Evolutionary conservation across 495 filamentous ascomycete genomes (phyloP), one percentile per base, ranked within the genome.

Genomic region (Podospora conica): DNA sequence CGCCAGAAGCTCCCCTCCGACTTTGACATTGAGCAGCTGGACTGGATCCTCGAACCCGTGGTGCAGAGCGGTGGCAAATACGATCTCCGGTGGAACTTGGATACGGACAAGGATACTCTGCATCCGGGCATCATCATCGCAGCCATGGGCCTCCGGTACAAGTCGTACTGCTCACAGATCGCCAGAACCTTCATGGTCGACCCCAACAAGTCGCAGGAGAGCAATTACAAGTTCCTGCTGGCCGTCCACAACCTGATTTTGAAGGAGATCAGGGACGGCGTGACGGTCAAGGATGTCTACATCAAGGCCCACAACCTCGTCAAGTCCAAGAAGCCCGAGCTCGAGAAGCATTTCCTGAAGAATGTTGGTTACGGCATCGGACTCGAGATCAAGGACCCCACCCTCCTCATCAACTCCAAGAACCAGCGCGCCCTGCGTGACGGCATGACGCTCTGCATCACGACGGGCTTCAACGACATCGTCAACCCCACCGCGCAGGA

Each of bases 41-140:
- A 99, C 76, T 99, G 93, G 93, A 89, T 89, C 28, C 86, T 95
- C 64, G 90, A 89, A 2, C 95, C 95, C n/a, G 87, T 91, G 20
- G 85, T 99, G 57, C 93, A 97, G 79, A 98, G 95, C 73, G 95
- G 96, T 69, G 95, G 95, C 25, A 90, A 89, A 70, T 99, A 96
- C 75, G 96, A 98, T 75, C 79, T 99, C 33, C 91, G 89, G 70
- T 84, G 94, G 66, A 86, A 82, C 53, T 82, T 90, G 2, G 84
- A 87, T 60, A 83, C 92, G 4, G 91, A 96, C 69, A 85, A 90
- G 60, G 91, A 88, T 69, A 89, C 91, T 65, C 86, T 99, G n/a
- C 91, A 96, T 71, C 85, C 93, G 1, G 95, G 95, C 22, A 90
- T 96, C 67, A 99, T 99, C 70, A 83, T 98, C 66, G 89, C 91